Evolutionary conservation across 768 basidiomycete genomes (phyloP), one percentile per base, ranked within the genome.

Genomic region (Rhizopogon vinicolor): DNA sequence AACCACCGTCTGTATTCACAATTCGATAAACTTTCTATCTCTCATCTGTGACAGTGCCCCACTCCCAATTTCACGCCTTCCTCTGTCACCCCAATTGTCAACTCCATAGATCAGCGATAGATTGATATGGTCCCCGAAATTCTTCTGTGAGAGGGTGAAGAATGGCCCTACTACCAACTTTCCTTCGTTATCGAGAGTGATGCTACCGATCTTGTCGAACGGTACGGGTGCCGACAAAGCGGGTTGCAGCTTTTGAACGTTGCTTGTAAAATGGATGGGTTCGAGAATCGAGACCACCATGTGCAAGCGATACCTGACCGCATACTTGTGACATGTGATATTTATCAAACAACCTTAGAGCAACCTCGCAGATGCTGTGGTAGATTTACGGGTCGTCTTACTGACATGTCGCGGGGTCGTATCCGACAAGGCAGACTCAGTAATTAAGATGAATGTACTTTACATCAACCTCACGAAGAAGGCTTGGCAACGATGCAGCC

Each of bases 401-500:
- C 25, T 25, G 25, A 25, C 25, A 25, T 25, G 25, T 25, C 25
- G 25, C 5, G 25, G 4, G 1, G 31, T 33, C 31, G 31, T 33
- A 33, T 33, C 10, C 31, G 31, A 33, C 31, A 33, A 33, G 6
- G 31, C 7, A 33, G 1, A 33, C 7, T 9, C 10, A 25, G 31
- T 33, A 33, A 33, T 8, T 33, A 33, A 33, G 31, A 10, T 31
- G 31, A 31, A 9, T 33, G 31, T 10, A 19, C 19, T 48, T 19
- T 49, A 37, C 48, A 49, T 37, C 33, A 16, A 16, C 33, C 31
- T 48, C 19, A 46, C 45, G 13, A 33, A 19, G 46, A 48, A 48
- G 48, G 48, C 33, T 49, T 49, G 14, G 33, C 35, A 49, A 14
- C 54, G 12, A 70, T 31, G 44, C 60, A 70, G 19, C 56, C 63